These are phyloP conservation scores for Gossypium rotundifolium DNA, from an alignment of 345 rosid species.

Conservation along the genomic window DNA sequence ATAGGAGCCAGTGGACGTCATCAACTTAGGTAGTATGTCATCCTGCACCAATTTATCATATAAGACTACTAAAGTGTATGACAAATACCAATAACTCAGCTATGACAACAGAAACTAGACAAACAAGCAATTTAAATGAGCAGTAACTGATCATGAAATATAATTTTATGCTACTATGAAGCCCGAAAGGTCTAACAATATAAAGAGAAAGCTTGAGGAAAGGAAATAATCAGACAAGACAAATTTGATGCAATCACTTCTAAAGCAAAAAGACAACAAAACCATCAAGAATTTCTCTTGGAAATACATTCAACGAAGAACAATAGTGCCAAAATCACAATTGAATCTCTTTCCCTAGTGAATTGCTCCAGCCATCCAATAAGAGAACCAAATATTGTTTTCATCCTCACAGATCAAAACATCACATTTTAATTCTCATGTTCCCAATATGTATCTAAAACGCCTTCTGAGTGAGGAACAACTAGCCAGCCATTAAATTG, in stretches of 20 bases:
- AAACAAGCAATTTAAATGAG: background rate
- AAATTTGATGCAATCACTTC: background rate
- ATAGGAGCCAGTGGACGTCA: slow-evolving; percentile 79
- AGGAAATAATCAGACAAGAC: background rate
- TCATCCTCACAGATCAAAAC: background rate
- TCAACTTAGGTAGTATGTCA: slow-evolving; percentile 93
- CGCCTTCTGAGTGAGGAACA: background rate
- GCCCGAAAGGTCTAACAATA: background rate
- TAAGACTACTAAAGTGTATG: slow-evolving; percentile 14
- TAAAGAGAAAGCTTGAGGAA: background rate
- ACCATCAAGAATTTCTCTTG: background rate
- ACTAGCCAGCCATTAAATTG: background rate
- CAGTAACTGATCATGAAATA: background rate
- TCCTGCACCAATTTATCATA: slow-evolving; percentile 49
- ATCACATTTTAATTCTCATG: background rate
- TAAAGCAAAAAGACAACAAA: background rate
- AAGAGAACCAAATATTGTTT: background rate
- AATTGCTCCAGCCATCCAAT: background rate
- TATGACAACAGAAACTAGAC: background rate
- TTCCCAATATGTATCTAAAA: background rate
- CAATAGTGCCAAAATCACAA: background rate
- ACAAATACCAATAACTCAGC: slow-evolving; percentile 1
- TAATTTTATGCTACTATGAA: background rate
- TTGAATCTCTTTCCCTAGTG: background rate
- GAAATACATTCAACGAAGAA: background rate